Evolutionary conservation across 176 grass and related monocot genomes (phyloP).

Genomic region (Aegilops tauschii): DNA sequence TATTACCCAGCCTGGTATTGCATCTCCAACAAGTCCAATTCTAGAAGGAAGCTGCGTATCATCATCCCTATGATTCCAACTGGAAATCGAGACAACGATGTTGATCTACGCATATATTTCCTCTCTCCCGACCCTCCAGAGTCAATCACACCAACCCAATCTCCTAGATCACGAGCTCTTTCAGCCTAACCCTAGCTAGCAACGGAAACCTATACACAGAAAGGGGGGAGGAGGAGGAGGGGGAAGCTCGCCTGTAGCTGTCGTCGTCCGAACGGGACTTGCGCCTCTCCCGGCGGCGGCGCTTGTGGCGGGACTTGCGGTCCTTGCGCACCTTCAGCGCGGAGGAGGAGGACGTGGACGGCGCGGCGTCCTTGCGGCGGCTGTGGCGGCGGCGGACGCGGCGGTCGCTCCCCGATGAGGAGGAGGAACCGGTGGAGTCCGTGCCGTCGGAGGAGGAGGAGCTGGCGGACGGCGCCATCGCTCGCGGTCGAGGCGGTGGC

Average conservation of each 20-base stretch:
- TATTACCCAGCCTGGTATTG: background rate
- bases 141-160: background rate
- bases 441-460: background rate
- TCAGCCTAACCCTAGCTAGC: constrained; percentile 40
- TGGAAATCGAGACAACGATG: background rate
- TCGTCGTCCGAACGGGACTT: constrained; percentile 35
- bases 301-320: constrained; percentile 46
- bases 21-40: background rate
- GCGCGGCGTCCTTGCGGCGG: constrained; percentile 29
- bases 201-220: background rate
- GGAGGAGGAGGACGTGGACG: constrained; percentile 16
- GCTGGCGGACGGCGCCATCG: constrained; percentile 46
- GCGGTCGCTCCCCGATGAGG: constrained; percentile 29
- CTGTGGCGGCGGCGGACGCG: constrained; percentile 37
- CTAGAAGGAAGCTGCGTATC: background rate
- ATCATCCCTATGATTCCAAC: background rate
- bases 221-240: background rate
- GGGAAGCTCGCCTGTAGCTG: constrained; percentile 28
- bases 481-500: background rate
- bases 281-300: constrained; percentile 28
- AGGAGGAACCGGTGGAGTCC: constrained; percentile 2
- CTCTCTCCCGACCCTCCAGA: background rate
- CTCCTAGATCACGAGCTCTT: background rate
- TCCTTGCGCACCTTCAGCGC: constrained; percentile 65
- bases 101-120: background rate